Conservation (phyloP, 2,329 filamentous ascomycete species). For the Diaporthe velutina region DNA sequence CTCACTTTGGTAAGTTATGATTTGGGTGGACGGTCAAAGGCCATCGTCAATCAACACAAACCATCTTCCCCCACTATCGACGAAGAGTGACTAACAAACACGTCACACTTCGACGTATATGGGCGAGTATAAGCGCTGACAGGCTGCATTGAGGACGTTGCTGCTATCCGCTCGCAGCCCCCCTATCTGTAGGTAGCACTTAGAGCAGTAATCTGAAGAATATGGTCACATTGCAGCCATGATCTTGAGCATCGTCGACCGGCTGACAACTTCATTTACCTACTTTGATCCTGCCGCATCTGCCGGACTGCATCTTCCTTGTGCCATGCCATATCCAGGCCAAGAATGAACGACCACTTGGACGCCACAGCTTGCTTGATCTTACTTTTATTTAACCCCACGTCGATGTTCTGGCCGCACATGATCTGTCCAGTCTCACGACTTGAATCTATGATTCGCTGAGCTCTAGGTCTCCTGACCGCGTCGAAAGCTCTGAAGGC, state of each 20-base stretch:
- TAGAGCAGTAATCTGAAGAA: background rate
- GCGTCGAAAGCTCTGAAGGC: background rate
- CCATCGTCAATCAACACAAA: no score
- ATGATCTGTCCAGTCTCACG: conserved; percentile 2
- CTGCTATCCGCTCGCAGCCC: background rate
- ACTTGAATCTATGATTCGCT: background rate
- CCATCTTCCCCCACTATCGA: no score
- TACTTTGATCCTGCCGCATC: background rate
- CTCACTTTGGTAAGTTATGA: no score
- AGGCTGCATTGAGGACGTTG: no score
- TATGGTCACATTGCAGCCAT: background rate
- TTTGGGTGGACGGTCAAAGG: no score
- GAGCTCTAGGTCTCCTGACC: background rate
- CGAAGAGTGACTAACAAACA: no score
- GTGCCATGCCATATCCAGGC: conserved; percentile 1
- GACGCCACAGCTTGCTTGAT: conserved; percentile 3
- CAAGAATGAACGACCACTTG: conserved; percentile 1
- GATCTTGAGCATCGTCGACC: background rate
- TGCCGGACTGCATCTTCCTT: background rate
- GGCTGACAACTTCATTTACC: conserved; percentile 1
- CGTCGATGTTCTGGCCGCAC: conserved; percentile 1
- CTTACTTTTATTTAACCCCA: background rate
- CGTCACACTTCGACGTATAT: no score
- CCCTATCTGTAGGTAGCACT: no score
- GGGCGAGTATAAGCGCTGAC: no score